Evolutionary conservation across 345 rosid genomes (phyloP).

Genomic region (Citrus sinensis): DNA sequence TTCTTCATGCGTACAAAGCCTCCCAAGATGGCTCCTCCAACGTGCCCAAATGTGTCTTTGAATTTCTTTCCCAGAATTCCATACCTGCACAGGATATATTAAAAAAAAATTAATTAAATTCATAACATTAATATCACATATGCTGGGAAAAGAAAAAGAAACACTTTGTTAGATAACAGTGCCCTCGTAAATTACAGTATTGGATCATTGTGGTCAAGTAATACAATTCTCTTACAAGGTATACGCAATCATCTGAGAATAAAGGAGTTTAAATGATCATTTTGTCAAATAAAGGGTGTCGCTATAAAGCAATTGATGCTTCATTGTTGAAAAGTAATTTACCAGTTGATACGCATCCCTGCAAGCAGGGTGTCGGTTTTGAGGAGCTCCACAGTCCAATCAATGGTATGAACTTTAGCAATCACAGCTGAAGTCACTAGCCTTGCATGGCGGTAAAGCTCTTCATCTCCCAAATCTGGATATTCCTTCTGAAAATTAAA

Average conservation of each 20-base stretch:
- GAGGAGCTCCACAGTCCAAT: constrained; percentile 67
- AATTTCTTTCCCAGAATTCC: constrained; percentile 59
- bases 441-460: constrained; percentile 46
- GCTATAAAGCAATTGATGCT: neutral
- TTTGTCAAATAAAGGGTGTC: too few species aligned
- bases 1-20: constrained; percentile 48
- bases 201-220: too few species aligned
- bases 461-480: constrained; percentile 38
- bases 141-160: too few species aligned
- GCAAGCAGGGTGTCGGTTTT: constrained; percentile 52
- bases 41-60: constrained; percentile 55
- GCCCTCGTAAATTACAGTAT: too few species aligned
- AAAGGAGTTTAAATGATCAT: too few species aligned
- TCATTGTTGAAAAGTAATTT: neutral
- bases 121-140: too few species aligned
- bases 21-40: constrained; percentile 37
- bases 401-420: constrained; percentile 66
- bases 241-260: too few species aligned
- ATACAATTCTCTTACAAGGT: too few species aligned
- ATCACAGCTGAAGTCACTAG: constrained; percentile 61
- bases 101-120: too few species aligned
- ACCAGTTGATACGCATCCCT: constrained; percentile 64
- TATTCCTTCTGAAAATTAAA: constrained; percentile 28
- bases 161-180: too few species aligned
- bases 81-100: constrained; percentile 22